A percentile compares a stretch with the other conserved stretches of the same genome.
Conservation (phyloP, 2,329 filamentous ascomycete species). For the Claviceps purpurea region DNA sequence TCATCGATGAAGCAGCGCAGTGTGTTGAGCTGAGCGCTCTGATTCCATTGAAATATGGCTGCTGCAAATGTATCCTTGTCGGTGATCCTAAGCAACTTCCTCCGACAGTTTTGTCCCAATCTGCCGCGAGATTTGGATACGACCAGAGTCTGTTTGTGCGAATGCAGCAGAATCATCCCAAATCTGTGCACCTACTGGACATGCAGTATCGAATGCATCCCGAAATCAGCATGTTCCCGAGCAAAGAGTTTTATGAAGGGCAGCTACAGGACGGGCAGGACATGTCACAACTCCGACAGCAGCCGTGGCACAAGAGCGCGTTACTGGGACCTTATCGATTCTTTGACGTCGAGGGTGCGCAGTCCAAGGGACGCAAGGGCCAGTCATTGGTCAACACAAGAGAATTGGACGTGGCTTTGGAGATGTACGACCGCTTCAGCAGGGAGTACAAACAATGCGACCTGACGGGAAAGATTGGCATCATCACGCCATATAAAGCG, state of each 20-base stretch:
- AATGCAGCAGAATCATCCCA: slow-evolving; percentile 86
- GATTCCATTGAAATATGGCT: slow-evolving; percentile 95
- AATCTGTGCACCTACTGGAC: slow-evolving; percentile 86
- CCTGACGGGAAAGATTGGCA: slow-evolving; percentile 74
- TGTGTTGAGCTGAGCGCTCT: slow-evolving; percentile 94
- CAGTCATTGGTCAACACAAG: slow-evolving; percentile 83
- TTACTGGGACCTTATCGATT: slow-evolving; percentile 89
- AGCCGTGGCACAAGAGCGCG: slow-evolving; percentile 73
- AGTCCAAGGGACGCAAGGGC: slow-evolving; percentile 66
- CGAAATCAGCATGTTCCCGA: slow-evolving; percentile 85
- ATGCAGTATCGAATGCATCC: slow-evolving; percentile 99
- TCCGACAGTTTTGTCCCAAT: slow-evolving; percentile 88
- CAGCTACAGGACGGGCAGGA: slow-evolving; percentile 70
- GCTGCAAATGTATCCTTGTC: slow-evolving; percentile 90
- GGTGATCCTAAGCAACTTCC: slow-evolving; percentile 96
- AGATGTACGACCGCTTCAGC: slow-evolving; percentile 67
- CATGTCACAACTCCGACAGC: slow-evolving; percentile 63
- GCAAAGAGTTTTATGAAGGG: slow-evolving; percentile 82
- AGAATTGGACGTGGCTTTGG: slow-evolving; percentile 76
- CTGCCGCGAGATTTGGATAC: slow-evolving; percentile 83
- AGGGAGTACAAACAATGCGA: slow-evolving; percentile 57
- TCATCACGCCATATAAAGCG: slow-evolving; percentile 96
- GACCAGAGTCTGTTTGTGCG: slow-evolving; percentile 97
- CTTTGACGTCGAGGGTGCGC: slow-evolving; percentile 87
- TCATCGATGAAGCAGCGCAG: slow-evolving; percentile 96